Evolutionary conservation across 116 monocot species (phyloP).

Genomic region (Cymodocea nodosa): DNA sequence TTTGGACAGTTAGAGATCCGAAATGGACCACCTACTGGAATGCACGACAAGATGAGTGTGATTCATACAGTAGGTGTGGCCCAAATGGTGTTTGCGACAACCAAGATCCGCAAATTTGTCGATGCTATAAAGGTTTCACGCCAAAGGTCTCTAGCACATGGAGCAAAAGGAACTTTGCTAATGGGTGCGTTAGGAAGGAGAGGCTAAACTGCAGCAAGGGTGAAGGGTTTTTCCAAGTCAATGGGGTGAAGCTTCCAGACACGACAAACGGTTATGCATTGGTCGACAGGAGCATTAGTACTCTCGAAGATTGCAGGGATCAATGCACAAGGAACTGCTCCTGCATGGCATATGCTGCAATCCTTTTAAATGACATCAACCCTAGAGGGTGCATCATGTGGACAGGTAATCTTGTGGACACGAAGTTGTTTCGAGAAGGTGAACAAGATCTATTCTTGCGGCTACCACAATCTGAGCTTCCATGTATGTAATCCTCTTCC

Average conservation of each 20-base stretch:
- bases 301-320: background rate
- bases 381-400: slow-evolving; percentile 10
- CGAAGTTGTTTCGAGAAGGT: background rate
- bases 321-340: slow-evolving; percentile 1
- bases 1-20: no score
- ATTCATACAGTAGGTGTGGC: background rate
- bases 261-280: background rate
- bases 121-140: slow-evolving; percentile 4
- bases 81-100: background rate
- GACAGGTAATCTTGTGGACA: background rate
- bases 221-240: slow-evolving; percentile 9
- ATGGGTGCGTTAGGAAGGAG: slow-evolving; percentile 15
- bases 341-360: slow-evolving; percentile 8
- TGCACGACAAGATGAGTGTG: background rate
- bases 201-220: slow-evolving; percentile 6
- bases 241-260: slow-evolving; percentile 9
- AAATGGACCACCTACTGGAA: no score
- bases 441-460: no score
- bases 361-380: background rate
- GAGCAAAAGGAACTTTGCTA: background rate
- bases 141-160: slow-evolving; percentile 9
- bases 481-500: no score
- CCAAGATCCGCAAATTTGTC: background rate
- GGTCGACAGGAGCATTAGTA: background rate
- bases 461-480: no score